phyloP scores from a whole-genome alignment of 345 rosid genomes.

The Eucalyptus polyanthemos region DNA sequence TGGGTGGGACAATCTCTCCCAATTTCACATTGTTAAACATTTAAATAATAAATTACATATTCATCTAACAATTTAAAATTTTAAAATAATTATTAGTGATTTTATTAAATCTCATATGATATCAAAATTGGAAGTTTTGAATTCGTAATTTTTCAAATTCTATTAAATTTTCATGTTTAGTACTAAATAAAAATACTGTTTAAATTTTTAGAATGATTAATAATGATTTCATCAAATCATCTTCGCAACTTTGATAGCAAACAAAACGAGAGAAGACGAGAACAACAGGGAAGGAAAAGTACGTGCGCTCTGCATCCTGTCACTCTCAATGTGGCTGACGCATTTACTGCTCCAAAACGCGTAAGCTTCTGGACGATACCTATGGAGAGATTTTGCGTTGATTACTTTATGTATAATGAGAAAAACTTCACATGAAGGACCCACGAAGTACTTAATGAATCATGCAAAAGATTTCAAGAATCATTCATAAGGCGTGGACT shows the following conservation, averaged over 20 bases:
- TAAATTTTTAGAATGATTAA: no score
- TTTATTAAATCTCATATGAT: accelerated
- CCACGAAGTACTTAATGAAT: neutral
- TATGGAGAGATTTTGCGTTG: neutral
- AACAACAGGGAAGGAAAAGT: neutral
- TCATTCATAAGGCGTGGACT: neutral
- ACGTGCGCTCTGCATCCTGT: neutral
- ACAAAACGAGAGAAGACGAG: neutral
- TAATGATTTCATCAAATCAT: no score
- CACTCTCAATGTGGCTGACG: neutral
- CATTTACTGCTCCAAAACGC: neutral
- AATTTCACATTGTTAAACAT: neutral
- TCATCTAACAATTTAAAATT: no score
- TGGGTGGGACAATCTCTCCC: neutral
- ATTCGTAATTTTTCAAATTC: no score
- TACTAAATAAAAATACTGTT: no score
- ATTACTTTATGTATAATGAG: neutral
- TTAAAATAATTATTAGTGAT: accelerated
- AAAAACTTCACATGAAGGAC: neutral
- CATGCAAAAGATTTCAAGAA: neutral
- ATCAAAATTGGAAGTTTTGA: accelerated
- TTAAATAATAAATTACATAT: accelerated
- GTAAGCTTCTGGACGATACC: neutral
- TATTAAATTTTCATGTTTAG: no score
- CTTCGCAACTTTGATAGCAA: neutral